Evolutionary conservation across 805 yeast genomes (phyloP), one percentile per base, ranked within the genome.

Genomic region (Wickerhamomyces chaumierensis): DNA sequence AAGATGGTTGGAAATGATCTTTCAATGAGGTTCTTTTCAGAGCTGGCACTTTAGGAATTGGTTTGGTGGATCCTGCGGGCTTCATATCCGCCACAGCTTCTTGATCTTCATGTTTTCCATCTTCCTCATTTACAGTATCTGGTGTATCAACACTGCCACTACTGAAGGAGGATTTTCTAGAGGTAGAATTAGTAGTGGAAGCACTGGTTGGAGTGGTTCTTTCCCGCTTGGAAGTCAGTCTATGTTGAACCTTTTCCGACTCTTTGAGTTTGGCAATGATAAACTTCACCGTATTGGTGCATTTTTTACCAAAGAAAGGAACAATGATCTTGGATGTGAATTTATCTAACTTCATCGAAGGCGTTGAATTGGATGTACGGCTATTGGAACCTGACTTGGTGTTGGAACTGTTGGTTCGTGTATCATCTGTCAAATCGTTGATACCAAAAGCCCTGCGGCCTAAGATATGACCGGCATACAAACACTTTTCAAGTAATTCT

Each of bases 241-340:
- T n/a, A n/a, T n/a, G n/a, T n/a, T n/a, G n/a, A n/a, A n/a, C 29
- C 12, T 13, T 25, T 4, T 8, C 29, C 14, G n/a, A 8, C 14
- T 70, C 72, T 42, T 71, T 74, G 36, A 75, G 58, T 39, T 66
- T 69, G 17, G 62, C 63, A 5, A 72, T 58, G 18, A 73, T 56
- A 42, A 65, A 67, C 36, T 62, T 63, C 8, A 72, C 65, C 4
- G 69, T 55, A 32, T 57, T 47, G 0, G 81, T 81, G 4, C 73
- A 53, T 42, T 59, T 66, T 40, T 65, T 66, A 36, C 62, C 68
- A 49, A 62, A 76, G 52, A 67, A 73, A 0, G 81, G 81, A 1
- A 75, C 62, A 3, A 76, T 42, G 8, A 75, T 72, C 43, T 68
- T 69, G 3, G 67, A 72, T 31, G 72, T 53, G 47, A 73, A 75